A percentile compares a stretch with the other conserved stretches of the same genome.
These are phyloP conservation scores for Crithidia expoeki DNA, from an alignment of 208 protist genomes.

Conservation along the genomic window DNA sequence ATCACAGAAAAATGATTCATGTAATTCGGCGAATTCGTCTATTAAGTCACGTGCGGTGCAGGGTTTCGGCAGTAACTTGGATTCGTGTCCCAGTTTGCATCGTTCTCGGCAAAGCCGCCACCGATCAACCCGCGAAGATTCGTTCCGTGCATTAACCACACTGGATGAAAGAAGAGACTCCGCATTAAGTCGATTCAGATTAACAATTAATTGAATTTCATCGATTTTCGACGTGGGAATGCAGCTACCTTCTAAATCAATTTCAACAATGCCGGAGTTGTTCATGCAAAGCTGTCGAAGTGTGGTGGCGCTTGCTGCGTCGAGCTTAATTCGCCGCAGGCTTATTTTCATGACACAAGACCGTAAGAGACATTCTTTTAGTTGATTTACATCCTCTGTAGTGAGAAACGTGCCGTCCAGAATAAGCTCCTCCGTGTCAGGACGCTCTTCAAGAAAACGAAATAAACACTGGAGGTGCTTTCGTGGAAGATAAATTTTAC, in stretches of 20 bases:
- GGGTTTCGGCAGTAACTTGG: not conserved
- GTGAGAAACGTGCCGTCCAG: slow-evolving; percentile 45
- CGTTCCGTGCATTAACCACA: slow-evolving; percentile 8
- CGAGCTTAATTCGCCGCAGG: slow-evolving; percentile 45
- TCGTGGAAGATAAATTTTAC: slow-evolving; percentile 49
- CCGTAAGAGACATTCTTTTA: slow-evolving; percentile 40
- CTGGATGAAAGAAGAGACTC: slow-evolving; percentile 11
- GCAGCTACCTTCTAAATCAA: slow-evolving; percentile 41
- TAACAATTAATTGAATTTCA: slow-evolving; percentile 42
- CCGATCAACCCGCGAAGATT: slow-evolving; percentile 5
- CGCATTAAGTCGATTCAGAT: slow-evolving; percentile 48
- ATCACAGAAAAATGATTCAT: slow-evolving; percentile 21
- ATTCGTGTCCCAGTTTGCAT: not conserved
- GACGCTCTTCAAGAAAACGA: slow-evolving; percentile 38
- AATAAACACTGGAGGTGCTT: slow-evolving; percentile 49
- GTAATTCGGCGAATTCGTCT: slow-evolving; percentile 22
- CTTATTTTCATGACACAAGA: slow-evolving; percentile 48
- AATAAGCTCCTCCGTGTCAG: slow-evolving; percentile 56
- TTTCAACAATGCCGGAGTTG: slow-evolving; percentile 36
- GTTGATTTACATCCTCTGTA: slow-evolving; percentile 30
- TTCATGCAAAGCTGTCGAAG: slow-evolving; percentile 48
- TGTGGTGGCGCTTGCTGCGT: slow-evolving; percentile 21
- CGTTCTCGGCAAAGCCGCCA: slow-evolving; percentile 20
- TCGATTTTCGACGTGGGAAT: slow-evolving; percentile 38
- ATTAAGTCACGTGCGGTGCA: not conserved